Percentiles rank a stretch among this genome's conserved stretches.
Conservation (phyloP, 2,329 filamentous ascomycete genomes). For the Sclerotinia glacialis region DNA sequence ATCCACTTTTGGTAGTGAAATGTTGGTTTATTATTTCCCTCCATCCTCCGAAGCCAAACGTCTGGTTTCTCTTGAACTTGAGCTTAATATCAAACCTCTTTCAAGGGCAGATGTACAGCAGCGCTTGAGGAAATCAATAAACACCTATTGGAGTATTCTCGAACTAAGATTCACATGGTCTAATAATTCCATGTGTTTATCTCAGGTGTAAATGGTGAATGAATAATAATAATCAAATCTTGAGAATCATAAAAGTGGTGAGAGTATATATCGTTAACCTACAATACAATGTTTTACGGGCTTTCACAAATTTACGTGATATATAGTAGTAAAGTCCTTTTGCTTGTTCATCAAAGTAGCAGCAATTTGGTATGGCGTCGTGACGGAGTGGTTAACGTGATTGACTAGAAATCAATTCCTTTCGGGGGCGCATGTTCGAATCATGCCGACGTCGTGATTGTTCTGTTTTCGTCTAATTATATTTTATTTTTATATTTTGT, state of each 20-base stretch:
- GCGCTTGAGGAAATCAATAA: neutral
- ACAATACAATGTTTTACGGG: no score
- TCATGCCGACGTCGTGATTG: conserved; percentile 7
- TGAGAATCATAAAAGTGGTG: no score
- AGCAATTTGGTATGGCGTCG: neutral
- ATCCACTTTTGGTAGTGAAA: neutral
- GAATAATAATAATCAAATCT: no score
- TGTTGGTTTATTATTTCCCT: neutral
- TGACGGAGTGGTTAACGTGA: conserved; percentile 19
- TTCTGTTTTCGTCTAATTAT: no score
- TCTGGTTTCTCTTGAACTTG: neutral
- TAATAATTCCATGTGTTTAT: no score
- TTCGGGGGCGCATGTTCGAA: conserved; percentile 19
- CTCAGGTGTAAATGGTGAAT: no score
- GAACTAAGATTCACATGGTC: no score
- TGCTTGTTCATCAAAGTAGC: neutral
- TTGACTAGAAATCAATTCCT: conserved; percentile 20
- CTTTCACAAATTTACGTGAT: no score
- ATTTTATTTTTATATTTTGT: no score
- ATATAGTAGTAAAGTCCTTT: fast-evolving
- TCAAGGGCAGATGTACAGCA: neutral
- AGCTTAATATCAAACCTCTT: neutral
- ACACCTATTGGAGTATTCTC: neutral
- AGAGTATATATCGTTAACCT: no score
- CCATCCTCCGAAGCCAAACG: neutral